phyloP scores from a whole-genome alignment of 2,329 filamentous ascomycete genomes.

The Fusarium tanahbumbuense region DNA sequence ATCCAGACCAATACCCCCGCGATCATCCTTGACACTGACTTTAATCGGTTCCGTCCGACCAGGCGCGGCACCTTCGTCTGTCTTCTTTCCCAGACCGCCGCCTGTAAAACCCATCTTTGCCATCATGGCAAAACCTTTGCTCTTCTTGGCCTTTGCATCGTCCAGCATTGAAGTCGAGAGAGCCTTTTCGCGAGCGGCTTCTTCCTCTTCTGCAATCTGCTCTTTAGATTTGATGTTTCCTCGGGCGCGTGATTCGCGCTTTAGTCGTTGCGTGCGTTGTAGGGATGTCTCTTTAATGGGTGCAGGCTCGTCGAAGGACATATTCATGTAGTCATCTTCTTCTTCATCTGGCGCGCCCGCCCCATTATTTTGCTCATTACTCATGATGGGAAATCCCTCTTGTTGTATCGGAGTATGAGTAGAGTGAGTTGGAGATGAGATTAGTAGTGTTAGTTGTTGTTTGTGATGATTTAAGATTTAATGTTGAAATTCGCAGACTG shows the following conservation, averaged over 20 bases:
- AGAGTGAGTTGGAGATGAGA: neutral
- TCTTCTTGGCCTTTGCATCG: conserved; percentile 65
- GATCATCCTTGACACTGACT: conserved; percentile 80
- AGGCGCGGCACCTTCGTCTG: conserved; percentile 56
- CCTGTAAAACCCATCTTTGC: conserved; percentile 93
- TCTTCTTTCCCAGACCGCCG: conserved; percentile 73
- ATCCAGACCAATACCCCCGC: conserved; percentile 86
- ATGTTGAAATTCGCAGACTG: conserved; percentile 1
- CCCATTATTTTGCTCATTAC: conserved; percentile 15
- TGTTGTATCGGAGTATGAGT: neutral
- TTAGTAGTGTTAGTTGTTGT: neutral
- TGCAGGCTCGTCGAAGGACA: conserved; percentile 81
- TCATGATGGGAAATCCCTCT: conserved; percentile 14
- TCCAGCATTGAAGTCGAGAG: conserved; percentile 80
- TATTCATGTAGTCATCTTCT: conserved; percentile 97
- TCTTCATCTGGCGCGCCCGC: conserved; percentile 64
- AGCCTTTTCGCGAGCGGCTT: conserved; percentile 77
- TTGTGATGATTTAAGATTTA: conserved; percentile 10
- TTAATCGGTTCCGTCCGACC: conserved; percentile 75
- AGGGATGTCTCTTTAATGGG: conserved; percentile 65
- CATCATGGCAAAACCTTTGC: conserved; percentile 97
- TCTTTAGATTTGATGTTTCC: conserved; percentile 81
- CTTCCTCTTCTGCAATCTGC: conserved; percentile 81
- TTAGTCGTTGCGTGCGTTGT: conserved; percentile 64
- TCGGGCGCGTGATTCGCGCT: conserved; percentile 74